Percentiles rank a stretch among this genome's conserved stretches.
phyloP scores from a whole-genome alignment of 2,329 filamentous ascomycete genomes.

The Cryphonectria nitschkei region DNA sequence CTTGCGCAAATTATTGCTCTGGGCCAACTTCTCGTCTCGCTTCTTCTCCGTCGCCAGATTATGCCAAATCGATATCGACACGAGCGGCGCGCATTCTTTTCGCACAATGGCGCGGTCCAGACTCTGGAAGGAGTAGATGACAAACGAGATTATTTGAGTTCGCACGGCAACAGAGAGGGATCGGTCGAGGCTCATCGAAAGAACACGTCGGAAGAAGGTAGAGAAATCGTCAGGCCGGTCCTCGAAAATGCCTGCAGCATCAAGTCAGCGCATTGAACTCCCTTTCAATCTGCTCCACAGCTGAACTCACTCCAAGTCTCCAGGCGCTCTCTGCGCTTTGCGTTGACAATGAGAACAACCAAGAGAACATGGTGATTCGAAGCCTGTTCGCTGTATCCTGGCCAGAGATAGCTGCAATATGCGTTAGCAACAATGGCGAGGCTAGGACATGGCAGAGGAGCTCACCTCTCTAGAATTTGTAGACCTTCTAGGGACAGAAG shows the following conservation, averaged over 20 bases:
- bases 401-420: conserved; percentile 80
- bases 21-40: conserved; percentile 73
- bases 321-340: conserved; percentile 85
- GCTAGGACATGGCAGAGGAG: neutral
- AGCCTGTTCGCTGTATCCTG: conserved; percentile 83
- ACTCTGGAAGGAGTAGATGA: conserved; percentile 92
- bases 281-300: neutral
- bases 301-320: conserved; percentile 77
- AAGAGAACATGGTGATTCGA: conserved; percentile 92
- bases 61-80: conserved; percentile 95
- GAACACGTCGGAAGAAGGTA: conserved; percentile 81
- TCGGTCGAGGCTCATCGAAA: conserved; percentile 81
- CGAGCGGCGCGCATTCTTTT: conserved; percentile 94
- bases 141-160: conserved; percentile 83
- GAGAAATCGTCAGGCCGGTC: conserved; percentile 83
- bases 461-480: conserved; percentile 82
- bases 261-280: conserved; percentile 18
- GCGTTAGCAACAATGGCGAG: conserved; percentile 33
- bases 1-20: conserved; percentile 76
- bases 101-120: conserved; percentile 86
- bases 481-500: conserved; percentile 85
- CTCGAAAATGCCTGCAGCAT: conserved; percentile 69
- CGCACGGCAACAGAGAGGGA: conserved; percentile 69
- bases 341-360: conserved; percentile 81
- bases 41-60: conserved; percentile 79